Conservation (phyloP, 352 stramenopile species). For the Globisporangium parvum region DNA sequence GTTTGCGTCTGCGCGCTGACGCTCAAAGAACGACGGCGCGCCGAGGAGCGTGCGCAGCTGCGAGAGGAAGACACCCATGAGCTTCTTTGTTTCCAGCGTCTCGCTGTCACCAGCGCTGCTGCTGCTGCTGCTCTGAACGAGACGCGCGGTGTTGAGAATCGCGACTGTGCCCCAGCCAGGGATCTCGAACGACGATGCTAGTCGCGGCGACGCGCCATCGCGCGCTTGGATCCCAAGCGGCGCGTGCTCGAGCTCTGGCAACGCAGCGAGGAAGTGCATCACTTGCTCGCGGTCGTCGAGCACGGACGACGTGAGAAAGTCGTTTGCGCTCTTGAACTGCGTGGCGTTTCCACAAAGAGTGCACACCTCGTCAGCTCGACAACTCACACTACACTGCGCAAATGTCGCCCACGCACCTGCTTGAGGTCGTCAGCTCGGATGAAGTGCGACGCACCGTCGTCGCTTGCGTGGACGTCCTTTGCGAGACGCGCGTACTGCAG, state of each 20-base stretch:
- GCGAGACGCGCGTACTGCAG: slow-evolving; percentile 65
- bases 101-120: no score
- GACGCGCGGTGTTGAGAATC: slow-evolving; percentile 37
- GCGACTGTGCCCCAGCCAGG: slow-evolving; percentile 58
- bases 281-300: slow-evolving; percentile 68
- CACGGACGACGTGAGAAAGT: slow-evolving; percentile 60
- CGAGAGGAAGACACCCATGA: slow-evolving; percentile 67
- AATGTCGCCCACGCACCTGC: slow-evolving; percentile 27
- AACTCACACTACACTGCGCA: not conserved
- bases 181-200: slow-evolving; percentile 63
- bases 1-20: slow-evolving; percentile 22
- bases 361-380: not conserved
- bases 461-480: slow-evolving; percentile 35
- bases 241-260: slow-evolving; percentile 40
- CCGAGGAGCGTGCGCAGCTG: slow-evolving; percentile 60
- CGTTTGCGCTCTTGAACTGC: slow-evolving; percentile 78
- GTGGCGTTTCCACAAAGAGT: not conserved
- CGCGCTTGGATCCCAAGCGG: slow-evolving; percentile 46
- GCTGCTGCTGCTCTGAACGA: slow-evolving; percentile 1
- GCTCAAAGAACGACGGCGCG: slow-evolving; percentile 42
- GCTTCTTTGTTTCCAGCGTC: slow-evolving; percentile 27
- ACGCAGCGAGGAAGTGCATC: slow-evolving; percentile 69
- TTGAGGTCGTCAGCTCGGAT: slow-evolving; percentile 58
- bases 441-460: slow-evolving; percentile 29
- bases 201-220: slow-evolving; percentile 3